Evolutionary conservation across 2,329 filamentous ascomycete species (phyloP), one percentile per base, ranked within the genome.

Genomic region (Stagonosporopsis tanaceti): DNA sequence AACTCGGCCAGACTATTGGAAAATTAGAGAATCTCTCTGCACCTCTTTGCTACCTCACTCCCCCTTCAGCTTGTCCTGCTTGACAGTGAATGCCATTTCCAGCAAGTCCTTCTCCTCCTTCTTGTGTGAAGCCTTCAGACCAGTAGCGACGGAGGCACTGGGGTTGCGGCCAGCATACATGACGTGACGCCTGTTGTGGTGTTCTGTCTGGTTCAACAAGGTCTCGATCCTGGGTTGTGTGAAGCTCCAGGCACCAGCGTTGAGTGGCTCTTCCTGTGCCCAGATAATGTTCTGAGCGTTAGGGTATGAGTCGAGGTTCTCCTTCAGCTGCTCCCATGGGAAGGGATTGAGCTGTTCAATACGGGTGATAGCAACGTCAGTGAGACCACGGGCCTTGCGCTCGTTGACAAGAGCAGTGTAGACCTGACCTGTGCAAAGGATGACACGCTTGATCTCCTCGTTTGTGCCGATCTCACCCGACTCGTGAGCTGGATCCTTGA

Each of bases 321-420:
- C 94, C 83, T 91, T 92, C 53, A 99, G 87, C 79, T 95, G 93
- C 70, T 93, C 89, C 94, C 95, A 99, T 48, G 95, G 95, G 91
- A 99, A 99, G 72, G 95, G 95, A 82, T 99, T 93, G 60, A 99
- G 87, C 82, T 99, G 95, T 83, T 99, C 95, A 67, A 99, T 87
- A 75, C 95, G 93, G 22, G 93, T 97, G 76, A 99, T 89, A 73
- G 94, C 95, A 20, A 94, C 91, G 76, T 97, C 89, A 79, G 93
- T 92, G 76, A 97, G 86, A 65, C 90, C 89, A 76, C 96, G 90
- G 63, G 92, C 86, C 69, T 90, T 87, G 70, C 95, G 93, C 85
- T 97, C 88, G 83, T 98, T 98, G 81, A 90, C 84, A 41, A 99
- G 87, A 24, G 93, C 89, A 47, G 90, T 88, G 79, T 93, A 99